phyloP scores from a whole-genome alignment of 176 grass and related monocot genomes.

The Elaeis guineensis region DNA sequence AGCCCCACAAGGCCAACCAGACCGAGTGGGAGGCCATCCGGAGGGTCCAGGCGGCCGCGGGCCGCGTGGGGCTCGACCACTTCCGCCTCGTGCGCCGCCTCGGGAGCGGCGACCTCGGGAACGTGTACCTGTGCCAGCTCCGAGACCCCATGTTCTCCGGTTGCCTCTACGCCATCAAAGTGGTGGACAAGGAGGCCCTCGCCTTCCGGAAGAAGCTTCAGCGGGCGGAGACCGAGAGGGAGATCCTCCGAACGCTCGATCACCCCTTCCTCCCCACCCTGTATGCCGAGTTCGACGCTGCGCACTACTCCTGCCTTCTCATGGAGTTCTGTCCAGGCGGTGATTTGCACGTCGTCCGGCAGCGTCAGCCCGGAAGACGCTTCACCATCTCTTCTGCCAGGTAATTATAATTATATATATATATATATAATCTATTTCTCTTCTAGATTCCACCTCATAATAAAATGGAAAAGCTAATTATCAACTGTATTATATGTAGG shows the following conservation, averaged over 20 bases:
- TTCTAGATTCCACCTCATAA: too few species aligned
- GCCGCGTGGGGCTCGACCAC: constrained; percentile 62
- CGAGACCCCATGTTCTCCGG: constrained; percentile 39
- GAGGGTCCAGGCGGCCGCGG: constrained; percentile 29
- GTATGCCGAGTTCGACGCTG: constrained; percentile 80
- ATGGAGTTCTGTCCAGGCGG: constrained; percentile 95
- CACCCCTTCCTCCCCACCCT: constrained; percentile 86
- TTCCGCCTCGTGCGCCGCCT: constrained; percentile 75
- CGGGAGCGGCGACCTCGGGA: constrained; percentile 80
- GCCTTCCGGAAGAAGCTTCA: constrained; percentile 80
- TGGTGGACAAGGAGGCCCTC: constrained; percentile 71
- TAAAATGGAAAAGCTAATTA: too few species aligned
- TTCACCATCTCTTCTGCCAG: constrained; percentile 51
- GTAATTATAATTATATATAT: neutral
- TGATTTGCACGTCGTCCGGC: constrained; percentile 74
- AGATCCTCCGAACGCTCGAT: constrained; percentile 69
- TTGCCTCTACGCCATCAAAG: constrained; percentile 83
- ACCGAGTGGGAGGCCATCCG: constrained; percentile 82
- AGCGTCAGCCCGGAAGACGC: constrained; percentile 53
- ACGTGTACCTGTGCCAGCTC: constrained; percentile 81
- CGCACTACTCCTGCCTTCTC: constrained; percentile 84
- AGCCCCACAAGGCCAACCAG: constrained; percentile 83
- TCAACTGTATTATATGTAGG: constrained; percentile 24
- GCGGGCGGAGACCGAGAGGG: constrained; percentile 67
- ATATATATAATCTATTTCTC: too few species aligned